Percentiles rank a stretch among this genome's conserved stretches.
Evolutionary conservation across 176 grass and related monocot genomes (phyloP).

Genomic region (Zoysia pacifica): DNA sequence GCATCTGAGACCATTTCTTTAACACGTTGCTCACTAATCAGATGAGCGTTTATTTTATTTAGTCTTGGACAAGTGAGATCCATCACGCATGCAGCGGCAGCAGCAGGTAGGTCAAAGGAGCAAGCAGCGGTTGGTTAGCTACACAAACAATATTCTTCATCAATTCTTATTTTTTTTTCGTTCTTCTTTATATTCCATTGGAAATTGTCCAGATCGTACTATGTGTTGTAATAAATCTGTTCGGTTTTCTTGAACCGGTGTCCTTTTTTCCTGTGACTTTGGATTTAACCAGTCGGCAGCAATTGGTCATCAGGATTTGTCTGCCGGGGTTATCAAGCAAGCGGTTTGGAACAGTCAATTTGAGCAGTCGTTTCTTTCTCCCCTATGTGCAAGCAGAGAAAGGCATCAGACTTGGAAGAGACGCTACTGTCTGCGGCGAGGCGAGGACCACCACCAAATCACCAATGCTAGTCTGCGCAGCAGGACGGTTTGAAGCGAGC

Average conservation of each 20-base stretch:
- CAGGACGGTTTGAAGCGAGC: slow-evolving; percentile 7
- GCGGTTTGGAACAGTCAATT: background rate
- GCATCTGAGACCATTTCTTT: slow-evolving; percentile 7
- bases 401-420: slow-evolving; percentile 23
- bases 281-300: background rate
- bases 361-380: slow-evolving; percentile 30
- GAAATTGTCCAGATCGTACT: background rate
- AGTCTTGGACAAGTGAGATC: background rate
- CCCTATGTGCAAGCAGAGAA: slow-evolving; percentile 9
- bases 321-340: background rate
- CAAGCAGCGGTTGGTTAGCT: slow-evolving; percentile 15
- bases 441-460: slow-evolving; percentile 25
- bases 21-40: background rate
- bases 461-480: background rate
- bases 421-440: slow-evolving; percentile 6
- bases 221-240: background rate
- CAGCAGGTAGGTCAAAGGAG: background rate
- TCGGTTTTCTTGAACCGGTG: background rate
- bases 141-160: background rate
- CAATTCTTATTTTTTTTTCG: background rate
- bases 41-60: background rate
- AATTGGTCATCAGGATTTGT: slow-evolving; percentile 4
- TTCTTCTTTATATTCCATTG: background rate
- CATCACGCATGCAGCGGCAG: background rate
- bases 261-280: background rate